Base-by-base conservation (phyloP, 306 rosid genomes). In the Notholithocarpus densiflorus region DNA sequence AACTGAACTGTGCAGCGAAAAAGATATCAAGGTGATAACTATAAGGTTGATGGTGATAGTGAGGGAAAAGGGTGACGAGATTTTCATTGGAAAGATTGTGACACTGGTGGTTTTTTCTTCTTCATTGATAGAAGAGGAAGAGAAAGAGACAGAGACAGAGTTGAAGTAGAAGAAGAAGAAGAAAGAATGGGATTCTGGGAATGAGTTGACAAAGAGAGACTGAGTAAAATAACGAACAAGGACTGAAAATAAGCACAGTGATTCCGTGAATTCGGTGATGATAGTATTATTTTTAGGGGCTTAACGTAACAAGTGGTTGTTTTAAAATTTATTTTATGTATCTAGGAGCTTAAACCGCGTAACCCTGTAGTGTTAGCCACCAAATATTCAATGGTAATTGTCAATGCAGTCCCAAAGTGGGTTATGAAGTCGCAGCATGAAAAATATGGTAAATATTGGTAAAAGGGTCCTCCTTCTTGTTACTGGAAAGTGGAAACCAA, bases 61-160 rank as follows among this genome's bases (percentile, higher is more conserved):
- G 59, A 54, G 14, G 8, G 21, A n/a, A 24, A 40, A 29, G 19
- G 51, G 53, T 60, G 45, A 40, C 8, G 55, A 5, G 51, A 61
- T 37, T 32, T 24, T 40, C 84, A 81, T 81, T 69, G 61, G 48
- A 18, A 66, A 61, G 48, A 70, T 32, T 70, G n/a, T 55, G 53
- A 45, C 73, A 23, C 56, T 13, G 24, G 45, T 37, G 81, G 68
- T 51, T 70, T 59, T 54, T 34, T 34, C 48, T 80, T 61, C 74
- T 53, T 81, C 77, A 71, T 81, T 61, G 31, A 26, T 60, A 53
- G 81, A 62, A 40, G 11, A 40, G 45, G 45, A 40, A 40, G 45
- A 40, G 45, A 7, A 34, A 48, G 52, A 68, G 4, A 60, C 51
- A 23, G 69, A 6, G 56, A 27, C 26, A 26, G 66, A 64, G 13